Evolutionary conservation across 352 stramenopile genomes (phyloP).

Genomic region (Elongisporangium prolatum): DNA sequence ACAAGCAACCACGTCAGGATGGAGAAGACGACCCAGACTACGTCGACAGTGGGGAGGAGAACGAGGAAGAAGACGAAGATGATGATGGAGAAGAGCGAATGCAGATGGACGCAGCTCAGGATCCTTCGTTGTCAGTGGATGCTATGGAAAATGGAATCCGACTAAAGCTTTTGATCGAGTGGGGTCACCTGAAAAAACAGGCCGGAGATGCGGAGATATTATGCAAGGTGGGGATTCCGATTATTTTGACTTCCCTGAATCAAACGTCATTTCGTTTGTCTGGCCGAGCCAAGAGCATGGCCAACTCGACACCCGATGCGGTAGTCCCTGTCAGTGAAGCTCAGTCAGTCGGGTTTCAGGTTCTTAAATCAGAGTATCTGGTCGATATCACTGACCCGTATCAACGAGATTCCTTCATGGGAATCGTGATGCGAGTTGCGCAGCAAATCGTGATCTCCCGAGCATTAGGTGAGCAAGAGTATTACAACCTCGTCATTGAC

Average conservation of each 20-base stretch:
- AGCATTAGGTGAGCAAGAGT: conserved; percentile 62
- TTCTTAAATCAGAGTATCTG: conserved; percentile 79
- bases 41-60: conserved; percentile 20
- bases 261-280: conserved; percentile 73
- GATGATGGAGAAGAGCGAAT: conserved; percentile 41
- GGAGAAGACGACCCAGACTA: conserved; percentile 20
- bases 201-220: conserved; percentile 67
- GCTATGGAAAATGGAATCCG: conserved; percentile 85
- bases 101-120: conserved; percentile 56
- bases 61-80: conserved; percentile 58
- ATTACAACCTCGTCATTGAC: conserved; percentile 78
- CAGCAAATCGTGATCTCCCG: conserved; percentile 80
- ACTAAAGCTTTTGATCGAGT: conserved; percentile 75
- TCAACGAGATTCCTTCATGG: conserved; percentile 79
- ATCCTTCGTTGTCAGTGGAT: conserved; percentile 74
- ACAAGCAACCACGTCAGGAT: conserved; percentile 17
- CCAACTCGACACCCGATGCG: background rate
- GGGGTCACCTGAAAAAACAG: conserved; percentile 67
- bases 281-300: conserved; percentile 49
- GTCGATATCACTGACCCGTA: conserved; percentile 72
- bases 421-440: conserved; percentile 78
- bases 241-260: conserved; percentile 78
- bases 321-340: conserved; percentile 23
- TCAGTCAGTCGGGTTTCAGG: conserved; percentile 69
- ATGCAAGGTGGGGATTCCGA: conserved; percentile 78